These are phyloP conservation scores for Taphrina wiesneri DNA, from an alignment of 1,139 yeast species.

Conservation along the genomic window DNA sequence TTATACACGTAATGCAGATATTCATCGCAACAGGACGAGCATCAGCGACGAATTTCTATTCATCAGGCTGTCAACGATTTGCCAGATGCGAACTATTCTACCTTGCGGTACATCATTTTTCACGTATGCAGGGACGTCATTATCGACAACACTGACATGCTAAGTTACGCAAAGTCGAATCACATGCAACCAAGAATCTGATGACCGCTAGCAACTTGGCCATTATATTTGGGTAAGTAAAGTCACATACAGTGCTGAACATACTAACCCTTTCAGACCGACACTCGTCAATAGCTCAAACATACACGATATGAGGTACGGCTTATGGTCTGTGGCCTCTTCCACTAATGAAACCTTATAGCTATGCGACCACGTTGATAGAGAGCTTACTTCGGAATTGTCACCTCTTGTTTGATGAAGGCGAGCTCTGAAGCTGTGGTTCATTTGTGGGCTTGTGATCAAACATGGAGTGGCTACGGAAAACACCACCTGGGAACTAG, in stretches of 20 bases:
- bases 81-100: conserved; percentile 94
- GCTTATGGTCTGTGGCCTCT: too few species aligned
- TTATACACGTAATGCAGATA: not conserved
- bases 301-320: not conserved
- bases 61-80: conserved; percentile 85
- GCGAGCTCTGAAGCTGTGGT: not conserved
- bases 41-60: conserved; percentile 65
- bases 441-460: too few species aligned
- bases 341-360: not conserved
- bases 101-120: conserved; percentile 77
- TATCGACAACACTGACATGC: not conserved
- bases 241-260: not conserved
- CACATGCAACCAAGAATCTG: conserved; percentile 63
- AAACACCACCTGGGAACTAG: too few species aligned
- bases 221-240: conserved; percentile 76
- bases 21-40: conserved; percentile 49
- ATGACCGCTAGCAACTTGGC: conserved; percentile 81
- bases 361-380: not conserved
- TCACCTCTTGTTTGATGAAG: conserved; percentile 4
- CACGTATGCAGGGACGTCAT: conserved; percentile 65
- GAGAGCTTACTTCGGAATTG: conserved; percentile 10
- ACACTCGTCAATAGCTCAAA: not conserved
- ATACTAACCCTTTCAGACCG: not conserved
- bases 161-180: conserved; percentile 52
- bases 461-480: too few species aligned